Evolutionary conservation across 2,329 filamentous ascomycete species (phyloP).

Genomic region (Colletotrichum somersetense): DNA sequence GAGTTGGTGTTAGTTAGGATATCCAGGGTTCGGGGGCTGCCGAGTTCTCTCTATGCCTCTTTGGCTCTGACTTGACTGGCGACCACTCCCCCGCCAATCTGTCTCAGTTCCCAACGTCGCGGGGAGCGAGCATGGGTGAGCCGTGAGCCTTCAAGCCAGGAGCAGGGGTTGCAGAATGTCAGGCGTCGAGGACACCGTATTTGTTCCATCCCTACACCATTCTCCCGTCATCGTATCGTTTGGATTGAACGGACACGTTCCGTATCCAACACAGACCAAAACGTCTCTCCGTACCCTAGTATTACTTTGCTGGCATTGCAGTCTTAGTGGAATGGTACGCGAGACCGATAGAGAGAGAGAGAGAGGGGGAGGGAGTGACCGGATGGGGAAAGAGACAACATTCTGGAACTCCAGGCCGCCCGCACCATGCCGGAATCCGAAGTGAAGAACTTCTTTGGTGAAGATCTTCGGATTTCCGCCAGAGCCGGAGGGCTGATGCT

Average conservation of each 20-base stretch:
- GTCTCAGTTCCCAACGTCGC: slow-evolving; percentile 41
- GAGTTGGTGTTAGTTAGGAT: slow-evolving; percentile 35
- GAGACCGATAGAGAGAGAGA: background rate
- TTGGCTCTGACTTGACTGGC: slow-evolving; percentile 40
- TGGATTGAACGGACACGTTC: slow-evolving; percentile 31
- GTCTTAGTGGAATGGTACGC: slow-evolving; percentile 15
- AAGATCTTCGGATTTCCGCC: slow-evolving; percentile 25
- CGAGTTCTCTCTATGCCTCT: slow-evolving; percentile 29
- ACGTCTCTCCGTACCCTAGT: background rate
- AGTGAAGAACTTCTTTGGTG: slow-evolving; percentile 2
- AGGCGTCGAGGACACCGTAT: slow-evolving; percentile 22
- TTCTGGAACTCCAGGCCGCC: slow-evolving; percentile 11
- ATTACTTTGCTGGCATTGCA: background rate
- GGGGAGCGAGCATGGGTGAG: slow-evolving; percentile 31
- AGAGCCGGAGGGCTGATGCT: slow-evolving; percentile 6
- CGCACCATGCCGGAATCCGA: slow-evolving; percentile 20
- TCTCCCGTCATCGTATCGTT: slow-evolving; percentile 40
- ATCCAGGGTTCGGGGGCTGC: slow-evolving; percentile 41
- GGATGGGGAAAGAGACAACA: background rate
- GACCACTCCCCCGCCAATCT: slow-evolving; percentile 37
- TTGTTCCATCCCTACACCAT: slow-evolving; percentile 37
- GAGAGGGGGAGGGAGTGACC: background rate
- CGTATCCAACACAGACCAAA: slow-evolving; percentile 24
- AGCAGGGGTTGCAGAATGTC: slow-evolving; percentile 28
- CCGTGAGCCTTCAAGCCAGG: slow-evolving; percentile 27